These are phyloP conservation scores for Trichoderma simmonsii DNA, from an alignment of 2,329 filamentous ascomycete genomes.

Conservation along the genomic window DNA sequence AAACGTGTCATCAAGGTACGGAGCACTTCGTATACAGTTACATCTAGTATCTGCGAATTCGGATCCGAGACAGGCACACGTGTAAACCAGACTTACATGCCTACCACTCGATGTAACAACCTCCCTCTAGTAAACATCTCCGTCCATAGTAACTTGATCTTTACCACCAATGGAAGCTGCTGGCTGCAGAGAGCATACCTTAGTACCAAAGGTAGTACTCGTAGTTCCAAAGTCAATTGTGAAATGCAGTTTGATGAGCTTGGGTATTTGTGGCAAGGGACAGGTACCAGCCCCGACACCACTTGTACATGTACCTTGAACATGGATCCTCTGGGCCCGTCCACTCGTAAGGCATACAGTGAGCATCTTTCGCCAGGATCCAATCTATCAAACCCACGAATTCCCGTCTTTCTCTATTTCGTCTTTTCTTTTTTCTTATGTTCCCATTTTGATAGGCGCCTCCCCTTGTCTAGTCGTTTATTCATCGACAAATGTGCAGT, in stretches of 20 bases:
- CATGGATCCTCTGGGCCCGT: neutral
- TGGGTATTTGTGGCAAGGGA: neutral
- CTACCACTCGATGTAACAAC: neutral
- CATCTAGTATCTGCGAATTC: neutral
- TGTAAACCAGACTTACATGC: neutral
- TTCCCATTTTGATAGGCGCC: neutral
- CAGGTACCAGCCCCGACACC: neutral
- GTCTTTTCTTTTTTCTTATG: neutral
- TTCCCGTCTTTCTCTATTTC: neutral
- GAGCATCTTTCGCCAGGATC: slow-evolving; percentile 2
- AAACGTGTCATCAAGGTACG: neutral
- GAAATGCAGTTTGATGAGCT: neutral
- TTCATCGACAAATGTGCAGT: neutral
- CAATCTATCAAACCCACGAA: neutral
- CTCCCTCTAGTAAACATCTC: neutral
- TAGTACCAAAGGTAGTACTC: neutral
- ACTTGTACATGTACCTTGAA: neutral
- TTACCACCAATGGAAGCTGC: neutral
- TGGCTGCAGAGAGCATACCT: neutral
- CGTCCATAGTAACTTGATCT: neutral
- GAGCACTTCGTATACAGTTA: neutral
- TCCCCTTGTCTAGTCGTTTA: neutral
- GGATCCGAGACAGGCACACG: neutral
- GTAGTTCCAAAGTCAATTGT: neutral
- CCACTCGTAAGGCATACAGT: neutral